These are phyloP conservation scores for Ceratobasidium sp. DNA, from an alignment of 1,284 basidiomycete genomes.

Conservation along the genomic window DNA sequence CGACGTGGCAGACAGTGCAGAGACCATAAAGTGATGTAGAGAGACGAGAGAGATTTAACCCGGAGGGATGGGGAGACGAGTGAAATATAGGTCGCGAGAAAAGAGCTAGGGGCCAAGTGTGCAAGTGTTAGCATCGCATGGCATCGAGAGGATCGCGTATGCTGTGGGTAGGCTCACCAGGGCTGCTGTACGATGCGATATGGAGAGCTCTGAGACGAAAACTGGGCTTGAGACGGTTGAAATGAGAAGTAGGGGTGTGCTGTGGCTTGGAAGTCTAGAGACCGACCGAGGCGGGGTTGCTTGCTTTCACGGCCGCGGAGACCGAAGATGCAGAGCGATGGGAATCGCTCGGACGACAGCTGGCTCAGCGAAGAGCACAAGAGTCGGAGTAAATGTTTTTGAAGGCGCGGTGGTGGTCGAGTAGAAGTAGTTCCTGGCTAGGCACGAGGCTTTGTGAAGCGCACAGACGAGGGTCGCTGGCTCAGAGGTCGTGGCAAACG, in stretches of 20 bases:
- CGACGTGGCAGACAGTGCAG: constrained; percentile 39
- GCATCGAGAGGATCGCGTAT: background rate
- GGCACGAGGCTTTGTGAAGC: too few relatives aligned
- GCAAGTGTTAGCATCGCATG: background rate
- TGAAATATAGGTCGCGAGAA: background rate
- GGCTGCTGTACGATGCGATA: background rate
- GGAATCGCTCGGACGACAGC: constrained; percentile 14
- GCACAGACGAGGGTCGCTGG: background rate
- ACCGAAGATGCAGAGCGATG: constrained; percentile 43
- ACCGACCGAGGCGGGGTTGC: constrained; percentile 25
- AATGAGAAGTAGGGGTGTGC: background rate
- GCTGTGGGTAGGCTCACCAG: background rate
- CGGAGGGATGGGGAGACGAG: background rate
- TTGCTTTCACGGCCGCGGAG: constrained; percentile 30
- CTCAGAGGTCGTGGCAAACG: constrained; percentile 24
- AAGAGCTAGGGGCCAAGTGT: background rate
- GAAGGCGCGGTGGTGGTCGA: constrained; percentile 5
- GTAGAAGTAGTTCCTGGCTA: background rate
- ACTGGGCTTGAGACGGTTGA: too few relatives aligned
- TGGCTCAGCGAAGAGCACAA: background rate
- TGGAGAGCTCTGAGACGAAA: background rate
- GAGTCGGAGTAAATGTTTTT: background rate
- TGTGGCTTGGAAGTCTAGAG: background rate
- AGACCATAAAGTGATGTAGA: constrained; percentile 26
- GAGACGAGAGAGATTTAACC: background rate